phyloP scores from a whole-genome alignment of 495 filamentous ascomycete species.

The Aspergillus mulundensis region DNA sequence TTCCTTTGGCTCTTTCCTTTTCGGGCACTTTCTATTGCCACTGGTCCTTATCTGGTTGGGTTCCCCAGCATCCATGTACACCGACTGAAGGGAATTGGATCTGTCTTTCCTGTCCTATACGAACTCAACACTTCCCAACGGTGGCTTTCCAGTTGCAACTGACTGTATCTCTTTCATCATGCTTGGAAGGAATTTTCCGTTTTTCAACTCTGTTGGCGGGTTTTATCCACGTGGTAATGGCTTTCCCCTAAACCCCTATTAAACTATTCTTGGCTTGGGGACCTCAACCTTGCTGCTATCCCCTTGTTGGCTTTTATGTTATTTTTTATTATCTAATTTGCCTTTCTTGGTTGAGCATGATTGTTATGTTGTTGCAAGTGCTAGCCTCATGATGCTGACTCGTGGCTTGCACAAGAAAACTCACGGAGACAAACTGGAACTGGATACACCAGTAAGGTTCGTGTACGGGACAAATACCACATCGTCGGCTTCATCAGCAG shows the following conservation, averaged over 20 bases:
- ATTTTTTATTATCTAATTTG: conserved; percentile 3
- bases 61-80: conserved; percentile 22
- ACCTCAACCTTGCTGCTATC: conserved; percentile 1
- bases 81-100: conserved; percentile 9
- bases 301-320: background rate
- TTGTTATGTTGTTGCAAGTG: background rate
- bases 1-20: conserved; percentile 16
- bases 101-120: conserved; percentile 11
- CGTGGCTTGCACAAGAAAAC: conserved; percentile 27
- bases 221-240: conserved; percentile 50
- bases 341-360: conserved; percentile 12
- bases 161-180: conserved; percentile 31
- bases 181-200: conserved; percentile 43
- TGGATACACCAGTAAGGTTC: conserved; percentile 78
- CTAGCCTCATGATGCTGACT: background rate
- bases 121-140: background rate
- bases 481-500: conserved; percentile 97
- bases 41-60: conserved; percentile 5
- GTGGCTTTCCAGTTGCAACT: conserved; percentile 6
- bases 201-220: conserved; percentile 39
- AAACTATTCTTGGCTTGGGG: conserved; percentile 8
- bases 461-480: conserved; percentile 86
- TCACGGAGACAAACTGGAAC: conserved; percentile 38
- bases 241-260: conserved; percentile 22
- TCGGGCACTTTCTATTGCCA: conserved; percentile 13